Evolutionary conservation across 2,329 filamentous ascomycete species (phyloP), one percentile per base, ranked within the genome.

Genomic region (Aureobasidium sp.): DNA sequence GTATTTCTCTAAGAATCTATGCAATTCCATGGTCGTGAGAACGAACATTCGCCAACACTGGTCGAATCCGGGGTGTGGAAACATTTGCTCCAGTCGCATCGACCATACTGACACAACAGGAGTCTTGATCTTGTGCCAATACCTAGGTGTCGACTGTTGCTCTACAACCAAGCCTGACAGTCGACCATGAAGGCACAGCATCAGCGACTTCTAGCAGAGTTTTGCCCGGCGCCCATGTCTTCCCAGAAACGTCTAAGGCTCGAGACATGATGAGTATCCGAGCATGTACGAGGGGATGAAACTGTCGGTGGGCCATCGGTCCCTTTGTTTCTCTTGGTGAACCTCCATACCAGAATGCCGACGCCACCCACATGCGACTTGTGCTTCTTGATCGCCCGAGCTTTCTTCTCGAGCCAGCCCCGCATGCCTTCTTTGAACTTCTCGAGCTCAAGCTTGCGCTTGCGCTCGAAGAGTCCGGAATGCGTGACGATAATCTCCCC

Each of bases 221-320:
- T n/a, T 38, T n/a, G n/a, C 10, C 21, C 27, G 17, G 25, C 29
- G 11, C 51, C 51, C 13, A 55, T 3, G 23, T 78, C 76, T 72
- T 89, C 86, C 85, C 85, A 89, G 68, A 87, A 88, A 62, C 78
- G 77, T 67, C 80, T 80, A 60, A 89, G 69, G 23, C 81, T 78
- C 21, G 60, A 64, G 10, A 71, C 69, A 47, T 60, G 67, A 33
- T 51, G 58, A 21, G 81, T 74, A 2, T 82, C 81, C 0, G 83
- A 71, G n/a, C 50, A 25, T 23, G 35, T 27, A 33, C 33, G 25
- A 31, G 55, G 27, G 33, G 19, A 38, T 19, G 40, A 15, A 27
- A 51, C 21, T 15, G 29, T 37, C 8, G 27, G 42, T 27, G 27
- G 19, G 49, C 76, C 62, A 67, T 69, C 63, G 71, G 74, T 25